Evolutionary conservation across 805 yeast genomes (phyloP).

Genomic region (Torulaspora delbrueckii): DNA sequence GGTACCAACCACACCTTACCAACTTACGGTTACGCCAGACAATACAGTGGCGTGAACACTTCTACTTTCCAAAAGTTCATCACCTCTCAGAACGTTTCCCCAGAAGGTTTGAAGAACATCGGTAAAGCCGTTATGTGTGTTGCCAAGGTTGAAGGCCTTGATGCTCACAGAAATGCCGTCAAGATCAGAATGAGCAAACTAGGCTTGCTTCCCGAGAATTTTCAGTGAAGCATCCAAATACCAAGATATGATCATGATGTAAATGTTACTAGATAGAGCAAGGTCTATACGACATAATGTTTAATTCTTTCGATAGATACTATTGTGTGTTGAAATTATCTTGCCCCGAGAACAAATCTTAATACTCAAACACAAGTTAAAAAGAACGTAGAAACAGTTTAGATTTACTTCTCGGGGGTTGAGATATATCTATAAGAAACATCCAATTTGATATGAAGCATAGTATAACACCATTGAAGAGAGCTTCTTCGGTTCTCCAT

Average conservation of each 20-base stretch:
- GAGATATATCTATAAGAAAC: neutral
- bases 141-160: slow-evolving; percentile 94
- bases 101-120: slow-evolving; percentile 77
- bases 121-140: slow-evolving; percentile 96
- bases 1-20: slow-evolving; percentile 99
- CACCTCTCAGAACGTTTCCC: slow-evolving; percentile 86
- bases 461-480: neutral
- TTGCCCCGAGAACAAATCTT: neutral
- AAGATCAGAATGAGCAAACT: slow-evolving; percentile 86
- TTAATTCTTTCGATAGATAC: neutral
- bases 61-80: slow-evolving; percentile 92
- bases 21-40: slow-evolving; percentile 96
- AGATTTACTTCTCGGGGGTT: too few species aligned
- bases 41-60: slow-evolving; percentile 96
- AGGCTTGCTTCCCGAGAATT: slow-evolving; percentile 45
- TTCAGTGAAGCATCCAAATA: slow-evolving; percentile 18
- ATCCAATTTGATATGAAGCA: neutral
- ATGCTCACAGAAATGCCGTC: slow-evolving; percentile 96
- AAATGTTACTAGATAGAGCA: slow-evolving; percentile 3
- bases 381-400: too few species aligned
- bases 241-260: neutral
- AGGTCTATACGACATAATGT: neutral
- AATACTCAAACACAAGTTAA: too few species aligned
- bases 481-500: slow-evolving; percentile 7
- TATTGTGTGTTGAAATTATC: neutral